Evolutionary conservation across 768 basidiomycete genomes (phyloP), one percentile per base, ranked within the genome.

Genomic region (Boletus eberwhitei): DNA sequence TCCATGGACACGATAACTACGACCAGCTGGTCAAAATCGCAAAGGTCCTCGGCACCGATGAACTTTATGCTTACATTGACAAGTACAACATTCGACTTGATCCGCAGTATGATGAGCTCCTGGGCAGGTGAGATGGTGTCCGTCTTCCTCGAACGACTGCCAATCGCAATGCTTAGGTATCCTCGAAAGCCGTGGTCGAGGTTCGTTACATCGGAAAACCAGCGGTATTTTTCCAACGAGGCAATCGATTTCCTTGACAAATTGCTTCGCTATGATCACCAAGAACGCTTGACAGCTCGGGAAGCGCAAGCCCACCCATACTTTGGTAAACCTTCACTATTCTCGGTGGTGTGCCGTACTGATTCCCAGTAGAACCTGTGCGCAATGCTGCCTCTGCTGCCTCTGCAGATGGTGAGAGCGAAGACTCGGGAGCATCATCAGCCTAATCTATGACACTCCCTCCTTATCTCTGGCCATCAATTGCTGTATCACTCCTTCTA

Each of bases 1-100:
- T 98, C 83, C 96, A 98, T 66, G 96, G 96, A 16, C 95, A 97
- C 68, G 95, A 98, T 73, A 98, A 98, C 73, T 96, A 96, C 66
- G 96, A 98, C 74, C 96, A 98, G 69, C 77, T 98, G 54, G 95
- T 96, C 67, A 98, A 97, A 76, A 98, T 98, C 60, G 87, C 93
- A 51, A 98, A 98, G 76, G 94, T 98, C 47, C 79, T 98, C 56
- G 96, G 96, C 42, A 98, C 96, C 5, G 96, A 98, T 61, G 96
- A 96, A 64, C 74, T 98, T 35, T 96, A 91, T 69, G 77, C 84
- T 40, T 98, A 98, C 71, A 83, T 93, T 57, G 91, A 94, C 72
- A 93, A 92, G 75, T 98, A 98, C 75, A 88, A 89, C 67, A 97
- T 98, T 55, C 89, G 91, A 42, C 84, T 98, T 44, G 94, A 97